phyloP scores from a whole-genome alignment of 2,329 filamentous ascomycete genomes.

The Aspergillus piperis region DNA sequence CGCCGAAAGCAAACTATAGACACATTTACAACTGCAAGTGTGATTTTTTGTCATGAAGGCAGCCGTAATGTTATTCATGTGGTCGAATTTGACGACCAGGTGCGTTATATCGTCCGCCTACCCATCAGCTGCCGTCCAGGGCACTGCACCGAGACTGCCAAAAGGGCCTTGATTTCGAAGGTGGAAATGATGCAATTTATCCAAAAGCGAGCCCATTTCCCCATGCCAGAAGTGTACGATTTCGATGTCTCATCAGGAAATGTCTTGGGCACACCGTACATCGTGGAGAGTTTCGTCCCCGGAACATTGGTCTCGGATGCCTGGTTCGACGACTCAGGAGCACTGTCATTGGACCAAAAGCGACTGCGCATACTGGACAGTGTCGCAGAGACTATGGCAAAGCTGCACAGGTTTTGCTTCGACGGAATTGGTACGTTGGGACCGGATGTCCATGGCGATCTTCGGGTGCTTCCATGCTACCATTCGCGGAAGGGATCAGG shows the following conservation, averaged over 20 bases:
- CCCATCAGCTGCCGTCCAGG: background rate
- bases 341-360: background rate
- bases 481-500: background rate
- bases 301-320: background rate
- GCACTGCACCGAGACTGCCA: background rate
- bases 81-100: conserved; percentile 1
- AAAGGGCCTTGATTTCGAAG: background rate
- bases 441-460: background rate
- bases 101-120: background rate
- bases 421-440: background rate
- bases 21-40: background rate
- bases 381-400: conserved; percentile 4
- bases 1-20: background rate
- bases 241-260: background rate
- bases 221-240: conserved; percentile 2
- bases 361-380: conserved; percentile 1
- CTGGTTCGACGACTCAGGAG: background rate
- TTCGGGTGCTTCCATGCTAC: background rate
- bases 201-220: conserved; percentile 1
- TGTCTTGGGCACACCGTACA: background rate
- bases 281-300: background rate
- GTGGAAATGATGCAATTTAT: conserved; percentile 4
- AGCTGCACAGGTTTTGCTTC: background rate
- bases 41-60: background rate
- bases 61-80: background rate